A percentile compares a stretch with the other conserved stretches of the same genome.
These are phyloP conservation scores for Penicillium sp. DNA, from an alignment of 2,329 filamentous ascomycete genomes.

Conservation along the genomic window DNA sequence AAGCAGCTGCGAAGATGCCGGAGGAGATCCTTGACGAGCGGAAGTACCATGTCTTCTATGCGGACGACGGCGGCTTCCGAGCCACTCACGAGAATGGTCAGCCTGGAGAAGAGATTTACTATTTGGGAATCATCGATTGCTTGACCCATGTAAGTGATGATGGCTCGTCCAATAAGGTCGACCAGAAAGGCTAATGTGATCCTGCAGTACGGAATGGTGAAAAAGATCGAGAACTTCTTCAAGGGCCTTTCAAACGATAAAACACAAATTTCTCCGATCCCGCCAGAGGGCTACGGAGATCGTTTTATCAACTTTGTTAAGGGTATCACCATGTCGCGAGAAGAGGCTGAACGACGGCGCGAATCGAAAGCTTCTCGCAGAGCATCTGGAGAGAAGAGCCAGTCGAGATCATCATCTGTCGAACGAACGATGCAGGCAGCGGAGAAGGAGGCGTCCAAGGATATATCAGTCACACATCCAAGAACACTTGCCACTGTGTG, in stretches of 20 bases:
- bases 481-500: conserved; percentile 58
- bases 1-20: conserved; percentile 80
- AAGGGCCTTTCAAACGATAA: conserved; percentile 85
- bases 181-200: conserved; percentile 11
- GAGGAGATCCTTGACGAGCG: conserved; percentile 77
- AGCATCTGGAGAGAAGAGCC: conserved; percentile 30
- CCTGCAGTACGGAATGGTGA: conserved; percentile 80
- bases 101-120: conserved; percentile 90
- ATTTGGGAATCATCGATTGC: conserved; percentile 97
- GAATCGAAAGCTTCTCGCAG: conserved; percentile 30
- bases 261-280: conserved; percentile 85
- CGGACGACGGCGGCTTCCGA: conserved; percentile 87
- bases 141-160: conserved; percentile 77
- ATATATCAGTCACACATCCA: conserved; percentile 60
- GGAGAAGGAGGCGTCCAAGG: conserved; percentile 63
- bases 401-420: conserved; percentile 41
- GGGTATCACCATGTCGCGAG: conserved; percentile 82
- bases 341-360: conserved; percentile 65
- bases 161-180: not conserved
- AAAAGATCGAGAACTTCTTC: conserved; percentile 95
- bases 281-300: conserved; percentile 86
- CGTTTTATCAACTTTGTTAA: conserved; percentile 91
- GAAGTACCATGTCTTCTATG: conserved; percentile 80
- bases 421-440: conserved; percentile 57
- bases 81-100: conserved; percentile 88